Evolutionary conservation across 2,329 filamentous ascomycete genomes (phyloP).

Genomic region (Lanzia echinophila): DNA sequence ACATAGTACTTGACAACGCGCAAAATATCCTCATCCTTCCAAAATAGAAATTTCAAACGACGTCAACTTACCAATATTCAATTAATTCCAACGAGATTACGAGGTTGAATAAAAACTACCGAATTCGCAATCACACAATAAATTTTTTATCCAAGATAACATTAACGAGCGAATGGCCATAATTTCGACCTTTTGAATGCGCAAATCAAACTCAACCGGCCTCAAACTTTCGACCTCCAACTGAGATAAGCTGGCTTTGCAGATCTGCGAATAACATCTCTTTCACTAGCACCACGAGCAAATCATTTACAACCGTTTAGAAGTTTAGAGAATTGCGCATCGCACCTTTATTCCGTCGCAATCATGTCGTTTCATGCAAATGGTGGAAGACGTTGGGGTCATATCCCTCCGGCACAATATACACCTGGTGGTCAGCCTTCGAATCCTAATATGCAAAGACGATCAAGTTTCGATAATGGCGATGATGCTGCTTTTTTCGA

Average conservation of each 20-base stretch:
- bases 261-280: too few relatives aligned
- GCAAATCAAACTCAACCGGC: neutral
- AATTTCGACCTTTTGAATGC: slow-evolving; percentile 1
- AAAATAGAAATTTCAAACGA: too few relatives aligned
- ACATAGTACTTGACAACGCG: too few relatives aligned
- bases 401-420: slow-evolving; percentile 60
- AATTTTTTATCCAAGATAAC: too few relatives aligned
- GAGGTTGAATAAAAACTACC: too few relatives aligned
- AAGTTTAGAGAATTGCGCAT: too few relatives aligned
- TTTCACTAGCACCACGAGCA: too few relatives aligned
- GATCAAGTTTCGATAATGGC: slow-evolving; percentile 68
- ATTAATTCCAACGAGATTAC: too few relatives aligned
- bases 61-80: too few relatives aligned
- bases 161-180: slow-evolving; percentile 19
- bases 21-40: too few relatives aligned
- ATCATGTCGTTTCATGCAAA: slow-evolving; percentile 55
- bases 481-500: slow-evolving; percentile 58
- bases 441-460: slow-evolving; percentile 40
- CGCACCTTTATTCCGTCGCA: slow-evolving; percentile 3
- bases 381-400: slow-evolving; percentile 58
- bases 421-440: slow-evolving; percentile 32
- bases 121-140: too few relatives aligned
- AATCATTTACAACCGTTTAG: too few relatives aligned
- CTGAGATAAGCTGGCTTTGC: neutral
- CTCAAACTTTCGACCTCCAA: neutral